phyloP scores from a whole-genome alignment of 2,329 filamentous ascomycete genomes.

The Decorospora gaudefroyi region DNA sequence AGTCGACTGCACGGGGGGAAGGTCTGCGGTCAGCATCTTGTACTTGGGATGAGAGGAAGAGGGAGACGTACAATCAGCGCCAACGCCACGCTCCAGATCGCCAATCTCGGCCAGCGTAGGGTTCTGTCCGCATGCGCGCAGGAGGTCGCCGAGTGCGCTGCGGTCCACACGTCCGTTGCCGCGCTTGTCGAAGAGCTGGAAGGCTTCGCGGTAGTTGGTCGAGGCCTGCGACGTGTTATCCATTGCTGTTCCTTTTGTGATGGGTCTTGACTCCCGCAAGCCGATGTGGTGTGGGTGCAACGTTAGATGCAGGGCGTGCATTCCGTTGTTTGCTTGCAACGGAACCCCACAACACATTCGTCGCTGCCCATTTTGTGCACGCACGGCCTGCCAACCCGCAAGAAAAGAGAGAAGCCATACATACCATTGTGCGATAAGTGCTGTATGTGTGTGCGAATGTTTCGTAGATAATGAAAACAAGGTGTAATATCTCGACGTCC shows the following conservation, averaged over 20 bases:
- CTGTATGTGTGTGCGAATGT: neutral
- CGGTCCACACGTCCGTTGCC: slow-evolving; percentile 89
- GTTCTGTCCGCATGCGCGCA: slow-evolving; percentile 97
- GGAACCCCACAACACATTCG: slow-evolving; percentile 2
- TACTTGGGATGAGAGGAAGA: neutral
- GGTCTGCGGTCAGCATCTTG: neutral
- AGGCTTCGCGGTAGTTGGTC: slow-evolving; percentile 99
- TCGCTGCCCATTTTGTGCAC: neutral
- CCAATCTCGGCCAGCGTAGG: slow-evolving; percentile 90
- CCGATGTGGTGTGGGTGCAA: slow-evolving; percentile 5
- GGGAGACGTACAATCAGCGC: slow-evolving; percentile 79
- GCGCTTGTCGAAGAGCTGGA: slow-evolving; percentile 99
- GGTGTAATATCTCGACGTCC: slow-evolving; percentile 9
- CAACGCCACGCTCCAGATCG: slow-evolving; percentile 88
- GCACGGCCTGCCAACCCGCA: too few species aligned
- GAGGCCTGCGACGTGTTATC: slow-evolving; percentile 60
- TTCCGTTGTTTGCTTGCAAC: neutral
- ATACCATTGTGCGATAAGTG: slow-evolving; percentile 28
- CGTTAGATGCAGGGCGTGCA: slow-evolving; percentile 6
- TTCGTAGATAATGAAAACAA: slow-evolving; percentile 5
- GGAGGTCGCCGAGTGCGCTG: slow-evolving; percentile 86
- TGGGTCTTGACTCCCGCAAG: too few species aligned
- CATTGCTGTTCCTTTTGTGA: slow-evolving; percentile 32
- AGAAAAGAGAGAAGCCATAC: slow-evolving; percentile 8
- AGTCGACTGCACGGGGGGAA: slow-evolving; percentile 72